A percentile compares a stretch with the other conserved stretches of the same genome.
These are phyloP conservation scores for Candida ipomoeae DNA, from an alignment of 805 yeast genomes.

Conservation along the genomic window DNA sequence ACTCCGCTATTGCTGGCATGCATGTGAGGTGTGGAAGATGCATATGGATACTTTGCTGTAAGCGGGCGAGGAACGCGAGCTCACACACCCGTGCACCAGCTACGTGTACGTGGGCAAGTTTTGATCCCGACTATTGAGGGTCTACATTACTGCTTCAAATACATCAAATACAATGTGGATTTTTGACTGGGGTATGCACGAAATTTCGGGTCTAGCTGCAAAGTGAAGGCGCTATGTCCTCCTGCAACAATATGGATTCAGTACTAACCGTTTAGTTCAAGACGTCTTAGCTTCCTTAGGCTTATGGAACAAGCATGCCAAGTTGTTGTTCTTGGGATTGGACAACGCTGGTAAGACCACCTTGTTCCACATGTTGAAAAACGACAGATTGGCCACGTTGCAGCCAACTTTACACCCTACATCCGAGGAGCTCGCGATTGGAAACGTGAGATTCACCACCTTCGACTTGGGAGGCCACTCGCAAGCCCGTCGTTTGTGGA, in stretches of 20 bases:
- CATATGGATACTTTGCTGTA: neutral
- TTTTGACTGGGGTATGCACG: constrained; percentile 36
- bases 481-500: constrained; percentile 99
- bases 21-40: neutral
- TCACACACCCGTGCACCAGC: constrained; percentile 7
- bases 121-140: constrained; percentile 5
- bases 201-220: neutral
- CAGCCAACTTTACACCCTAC: constrained; percentile 99
- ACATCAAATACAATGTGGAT: constrained; percentile 27
- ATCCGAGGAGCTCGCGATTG: constrained; percentile 95
- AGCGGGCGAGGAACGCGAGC: neutral
- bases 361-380: constrained; percentile 51
- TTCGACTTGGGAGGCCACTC: constrained; percentile 98
- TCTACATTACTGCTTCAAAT: constrained; percentile 1
- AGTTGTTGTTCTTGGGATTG: constrained; percentile 43
- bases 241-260: neutral
- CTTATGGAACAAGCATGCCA: constrained; percentile 48
- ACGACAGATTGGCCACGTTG: constrained; percentile 94
- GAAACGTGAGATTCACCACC: constrained; percentile 94
- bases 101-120: constrained; percentile 6
- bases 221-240: neutral
- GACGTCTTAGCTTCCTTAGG: constrained; percentile 45
- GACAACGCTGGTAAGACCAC: constrained; percentile 48
- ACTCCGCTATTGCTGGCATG: neutral
- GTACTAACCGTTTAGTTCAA: constrained; percentile 34